These are phyloP conservation scores for Lentinula guzmanii DNA, from an alignment of 768 basidiomycete species.

Conservation along the genomic window DNA sequence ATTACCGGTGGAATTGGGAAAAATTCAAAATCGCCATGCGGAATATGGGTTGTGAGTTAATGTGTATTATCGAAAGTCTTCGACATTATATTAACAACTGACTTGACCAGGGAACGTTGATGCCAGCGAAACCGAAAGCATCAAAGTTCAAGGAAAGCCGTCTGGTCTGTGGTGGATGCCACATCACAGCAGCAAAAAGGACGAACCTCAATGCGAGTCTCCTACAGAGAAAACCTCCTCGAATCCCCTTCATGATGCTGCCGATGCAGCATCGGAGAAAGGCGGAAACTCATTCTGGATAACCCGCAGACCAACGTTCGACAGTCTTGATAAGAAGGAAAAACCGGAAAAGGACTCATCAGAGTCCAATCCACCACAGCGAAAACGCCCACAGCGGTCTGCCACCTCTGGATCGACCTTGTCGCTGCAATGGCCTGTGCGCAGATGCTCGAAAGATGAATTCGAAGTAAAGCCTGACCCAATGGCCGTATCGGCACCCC, in stretches of 20 bases:
- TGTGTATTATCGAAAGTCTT: background rate
- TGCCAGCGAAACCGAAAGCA: slow-evolving; percentile 47
- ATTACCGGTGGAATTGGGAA: slow-evolving; percentile 81
- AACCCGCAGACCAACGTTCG: slow-evolving; percentile 1
- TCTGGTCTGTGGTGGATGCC: slow-evolving; percentile 47
- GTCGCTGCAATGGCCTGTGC: slow-evolving; percentile 20
- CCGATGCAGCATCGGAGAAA: slow-evolving; percentile 1
- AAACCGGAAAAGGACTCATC: background rate
- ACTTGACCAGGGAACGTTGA: slow-evolving; percentile 60
- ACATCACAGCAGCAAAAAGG: slow-evolving; percentile 27
- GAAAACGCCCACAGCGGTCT: slow-evolving; percentile 16
- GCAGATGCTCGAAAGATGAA: slow-evolving; percentile 26
- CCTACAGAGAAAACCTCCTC: slow-evolving; percentile 7
- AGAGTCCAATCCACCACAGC: background rate
- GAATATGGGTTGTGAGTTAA: slow-evolving; percentile 72
- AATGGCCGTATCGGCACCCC: slow-evolving; percentile 8
- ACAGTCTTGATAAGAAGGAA: slow-evolving; percentile 1
- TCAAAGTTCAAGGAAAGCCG: slow-evolving; percentile 47
- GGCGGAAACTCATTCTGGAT: background rate
- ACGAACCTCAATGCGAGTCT: slow-evolving; percentile 11
- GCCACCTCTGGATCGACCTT: slow-evolving; percentile 20
- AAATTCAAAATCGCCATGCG: slow-evolving; percentile 73
- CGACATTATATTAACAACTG: background rate
- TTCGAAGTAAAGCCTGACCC: slow-evolving; percentile 12
- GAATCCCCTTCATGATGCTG: slow-evolving; percentile 14